Evolutionary conservation across 2,329 filamentous ascomycete genomes (phyloP), one percentile per base, ranked within the genome.

Genomic region (Graphium sp.): DNA sequence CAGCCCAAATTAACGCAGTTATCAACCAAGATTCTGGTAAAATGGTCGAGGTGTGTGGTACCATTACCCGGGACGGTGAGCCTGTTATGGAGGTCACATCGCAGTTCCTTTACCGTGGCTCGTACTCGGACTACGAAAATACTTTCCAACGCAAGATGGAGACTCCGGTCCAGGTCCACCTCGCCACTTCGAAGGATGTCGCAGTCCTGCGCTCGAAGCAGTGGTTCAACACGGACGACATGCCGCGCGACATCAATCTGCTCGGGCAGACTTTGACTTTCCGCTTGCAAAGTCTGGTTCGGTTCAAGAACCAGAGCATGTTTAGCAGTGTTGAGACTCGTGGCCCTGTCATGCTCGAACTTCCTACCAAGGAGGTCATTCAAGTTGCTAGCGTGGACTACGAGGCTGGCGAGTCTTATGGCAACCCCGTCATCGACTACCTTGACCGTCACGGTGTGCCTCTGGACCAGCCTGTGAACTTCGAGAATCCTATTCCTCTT

Each of bases 1-100:
- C 82, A 31, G 89, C 89, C 24, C 84, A 91, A 50, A 81, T 98
- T 58, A 95, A 98, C 43, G 84, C 89, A 11, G 84, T 98, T 44
- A 78, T 98, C 60, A 98, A 95, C 59, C 85, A 98, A 52, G 84
- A 93, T 10, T 84, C 89, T 34, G 89, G 89, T 26, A 98, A 98
- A 66, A 94, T 98, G 85, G 91, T 98, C 12, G 91, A 98, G 55
- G 87, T 98, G n/a, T 94, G 85, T 45, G 89, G 89, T 36, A 98
- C 89, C 5, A 93, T 98, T 44, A 77, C 69, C 30, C 78, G 89
- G 24, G 73, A 85, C 30, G 78, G 78, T 16, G 55, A 80, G 50
- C 66, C 84, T 5, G 83, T 98, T 37, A 98, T 98, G 89, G 84
- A 98, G 49, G 89, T 98, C 17, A 95, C 85, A 9, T 94, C 84